Percentiles rank a stretch among this genome's conserved stretches.
phyloP scores from a whole-genome alignment of 106 monocot species.

The Triglochin maritima region DNA sequence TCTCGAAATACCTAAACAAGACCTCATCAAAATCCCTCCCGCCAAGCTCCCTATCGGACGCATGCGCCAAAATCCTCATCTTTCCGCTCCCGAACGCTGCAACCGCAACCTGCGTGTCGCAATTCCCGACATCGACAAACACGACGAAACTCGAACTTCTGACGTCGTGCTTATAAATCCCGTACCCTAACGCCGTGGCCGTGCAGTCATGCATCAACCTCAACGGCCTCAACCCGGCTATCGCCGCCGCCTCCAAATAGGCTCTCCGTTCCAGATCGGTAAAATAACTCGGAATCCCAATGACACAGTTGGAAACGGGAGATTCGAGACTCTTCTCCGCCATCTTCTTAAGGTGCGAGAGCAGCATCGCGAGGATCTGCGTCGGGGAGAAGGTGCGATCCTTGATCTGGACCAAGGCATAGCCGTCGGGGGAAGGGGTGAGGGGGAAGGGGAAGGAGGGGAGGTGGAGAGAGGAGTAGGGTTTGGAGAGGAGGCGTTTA shows the following conservation, averaged over 20 bases:
- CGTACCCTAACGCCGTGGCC: conserved; percentile 70
- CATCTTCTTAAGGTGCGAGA: conserved; percentile 27
- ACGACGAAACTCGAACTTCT: conserved; percentile 18
- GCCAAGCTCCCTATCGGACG: conserved; percentile 54
- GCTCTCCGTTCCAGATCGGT: conserved; percentile 49
- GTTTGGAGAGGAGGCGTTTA: conserved; percentile 44
- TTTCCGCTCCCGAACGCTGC: conserved; percentile 31
- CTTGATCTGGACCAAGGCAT: not conserved
- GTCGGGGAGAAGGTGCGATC: conserved; percentile 1
- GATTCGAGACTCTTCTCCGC: conserved; percentile 42
- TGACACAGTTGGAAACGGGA: conserved; percentile 44
- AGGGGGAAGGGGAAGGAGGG: conserved; percentile 12
- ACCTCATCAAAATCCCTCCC: conserved; percentile 90
- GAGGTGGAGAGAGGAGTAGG: conserved; percentile 19
- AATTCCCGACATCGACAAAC: conserved; percentile 70
- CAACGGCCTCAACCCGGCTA: conserved; percentile 64
- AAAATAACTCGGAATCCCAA: conserved; percentile 65
- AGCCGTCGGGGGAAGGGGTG: not conserved
- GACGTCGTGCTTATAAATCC: conserved; percentile 40
- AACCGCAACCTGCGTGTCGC: conserved; percentile 67
- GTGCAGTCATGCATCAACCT: conserved; percentile 62
- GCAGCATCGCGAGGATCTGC: conserved; percentile 11
- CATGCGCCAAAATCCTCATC: conserved; percentile 64
- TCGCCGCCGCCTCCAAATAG: conserved; percentile 62
- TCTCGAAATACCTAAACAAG: conserved; percentile 47